Conservation (phyloP, 176 grass and related monocot species). For the Eremochloa ophiuroides region DNA sequence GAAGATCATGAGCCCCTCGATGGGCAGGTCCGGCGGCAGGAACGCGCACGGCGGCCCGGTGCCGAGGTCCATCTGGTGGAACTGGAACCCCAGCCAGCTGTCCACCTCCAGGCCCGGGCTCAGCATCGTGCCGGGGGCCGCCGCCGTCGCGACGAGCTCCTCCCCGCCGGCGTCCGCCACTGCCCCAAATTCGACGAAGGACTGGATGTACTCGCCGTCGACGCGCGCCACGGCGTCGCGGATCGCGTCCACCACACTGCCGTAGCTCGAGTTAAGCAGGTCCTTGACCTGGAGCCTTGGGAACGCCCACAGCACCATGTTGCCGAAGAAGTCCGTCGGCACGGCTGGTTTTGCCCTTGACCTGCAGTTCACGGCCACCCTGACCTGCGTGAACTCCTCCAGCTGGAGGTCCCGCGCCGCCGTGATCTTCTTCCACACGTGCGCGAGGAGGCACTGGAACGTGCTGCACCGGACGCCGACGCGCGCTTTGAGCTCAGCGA, state of each 20-base stretch:
- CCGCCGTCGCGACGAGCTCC: slow-evolving; percentile 27
- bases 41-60: slow-evolving; percentile 29
- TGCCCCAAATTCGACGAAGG: slow-evolving; percentile 41
- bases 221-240: slow-evolving; percentile 27
- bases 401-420: slow-evolving; percentile 12
- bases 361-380: slow-evolving; percentile 42
- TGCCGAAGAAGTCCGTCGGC: slow-evolving; percentile 35
- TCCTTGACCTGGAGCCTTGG: slow-evolving; percentile 14
- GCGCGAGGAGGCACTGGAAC: slow-evolving; percentile 35
- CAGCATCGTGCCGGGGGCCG: not conserved
- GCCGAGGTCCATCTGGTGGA: slow-evolving; percentile 44
- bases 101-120: slow-evolving; percentile 44
- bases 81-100: slow-evolving; percentile 44
- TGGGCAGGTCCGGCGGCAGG: slow-evolving; percentile 17
- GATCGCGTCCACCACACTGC: not conserved
- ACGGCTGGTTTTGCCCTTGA: not conserved
- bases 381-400: not conserved
- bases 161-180: not conserved
- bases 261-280: not conserved
- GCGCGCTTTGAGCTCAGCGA: slow-evolving; percentile 8
- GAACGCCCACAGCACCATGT: slow-evolving; percentile 49
- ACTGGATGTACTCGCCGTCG: slow-evolving; percentile 36
- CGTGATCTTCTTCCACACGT: slow-evolving; percentile 40
- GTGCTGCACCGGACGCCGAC: slow-evolving; percentile 21
- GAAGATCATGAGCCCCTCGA: slow-evolving; percentile 32